phyloP scores from a whole-genome alignment of 495 filamentous ascomycete genomes.

The Hypoxylon rickii region DNA sequence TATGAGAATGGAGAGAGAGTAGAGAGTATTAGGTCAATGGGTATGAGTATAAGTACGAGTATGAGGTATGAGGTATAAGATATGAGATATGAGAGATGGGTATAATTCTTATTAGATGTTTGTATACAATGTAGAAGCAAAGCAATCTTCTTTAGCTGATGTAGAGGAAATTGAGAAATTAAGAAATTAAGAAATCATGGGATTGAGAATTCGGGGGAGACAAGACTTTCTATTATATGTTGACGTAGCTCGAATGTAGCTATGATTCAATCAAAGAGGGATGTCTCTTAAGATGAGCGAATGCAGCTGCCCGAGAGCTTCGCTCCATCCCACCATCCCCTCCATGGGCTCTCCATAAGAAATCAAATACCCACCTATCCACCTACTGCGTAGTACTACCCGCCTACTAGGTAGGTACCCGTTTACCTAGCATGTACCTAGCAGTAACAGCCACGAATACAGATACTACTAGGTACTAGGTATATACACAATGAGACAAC shows the following conservation, averaged over 20 bases:
- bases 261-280: conserved; percentile 24
- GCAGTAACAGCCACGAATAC: too few relatives aligned
- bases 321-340: too few relatives aligned
- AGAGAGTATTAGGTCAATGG: conserved; percentile 2
- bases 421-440: too few relatives aligned
- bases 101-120: conserved; percentile 12
- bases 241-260: conserved; percentile 29
- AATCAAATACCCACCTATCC: too few relatives aligned
- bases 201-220: conserved; percentile 3
- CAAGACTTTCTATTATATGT: conserved; percentile 28
- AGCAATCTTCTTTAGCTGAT: too few relatives aligned
- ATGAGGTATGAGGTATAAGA: not conserved
- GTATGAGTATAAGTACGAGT: conserved; percentile 1
- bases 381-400: too few relatives aligned
- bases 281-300: conserved; percentile 13
- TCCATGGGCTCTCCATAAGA: too few relatives aligned
- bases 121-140: conserved; percentile 5
- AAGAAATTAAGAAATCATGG: not conserved
- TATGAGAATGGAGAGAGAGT: too few relatives aligned
- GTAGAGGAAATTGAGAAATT: not conserved
- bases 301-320: conserved; percentile 20
- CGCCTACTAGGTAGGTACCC: too few relatives aligned
- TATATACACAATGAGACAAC: too few relatives aligned
- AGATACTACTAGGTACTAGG: not conserved
- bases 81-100: conserved; percentile 5